Base-by-base conservation (phyloP, 768 basidiomycete genomes). In the Rhodotorula babjevae region DNA sequence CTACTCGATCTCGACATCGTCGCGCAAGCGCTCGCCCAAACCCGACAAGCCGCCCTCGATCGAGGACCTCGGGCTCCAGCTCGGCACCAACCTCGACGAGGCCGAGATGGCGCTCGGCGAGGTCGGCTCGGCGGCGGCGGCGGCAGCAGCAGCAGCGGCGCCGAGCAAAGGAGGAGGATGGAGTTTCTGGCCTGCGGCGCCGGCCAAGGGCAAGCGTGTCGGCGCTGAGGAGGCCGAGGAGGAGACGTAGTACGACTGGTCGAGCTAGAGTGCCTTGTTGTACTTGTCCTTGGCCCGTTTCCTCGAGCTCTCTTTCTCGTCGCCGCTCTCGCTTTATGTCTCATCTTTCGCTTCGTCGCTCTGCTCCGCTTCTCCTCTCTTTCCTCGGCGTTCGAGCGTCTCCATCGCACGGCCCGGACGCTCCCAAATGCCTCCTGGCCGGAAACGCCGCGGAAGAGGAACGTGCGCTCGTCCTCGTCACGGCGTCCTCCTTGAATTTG, bases 31-130 rank as follows among this genome's bases (percentile, higher is more conserved):
- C 23, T 25, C 49, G 2, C 19, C 36, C 4, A 1, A 19, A 21
- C 7, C 36, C 18, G 33, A 47, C 12, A 42, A 58, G 11, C 40
- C 65, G 18, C 74, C 64, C 16, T 64, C 57, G 11, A 61, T 76
- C 33, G 75, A 72, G 21, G 75, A 76, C 9, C 62, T 76, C 2
- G 75, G 75, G 18, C 71, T 76, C 21, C 47, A 42, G 50, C 23
- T 58, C 27, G 65, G 42, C 6, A 40, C 18, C 12, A 55, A 47
- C 52, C 55, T 31, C 25, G 67, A 58, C 12, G 70, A 61, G 40
- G 68, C 29, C 16, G 68, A 65, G 50, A 58, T 47, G 23, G 25
- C 36, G 5, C 5, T 49, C 16, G 29, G 44, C 25, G 59, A 42
- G 2, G 52, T 15, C 31, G 29, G 1, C 25, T 46, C 44, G 44